phyloP scores from a whole-genome alignment of 768 basidiomycete species.

The Inosperma sp. region DNA sequence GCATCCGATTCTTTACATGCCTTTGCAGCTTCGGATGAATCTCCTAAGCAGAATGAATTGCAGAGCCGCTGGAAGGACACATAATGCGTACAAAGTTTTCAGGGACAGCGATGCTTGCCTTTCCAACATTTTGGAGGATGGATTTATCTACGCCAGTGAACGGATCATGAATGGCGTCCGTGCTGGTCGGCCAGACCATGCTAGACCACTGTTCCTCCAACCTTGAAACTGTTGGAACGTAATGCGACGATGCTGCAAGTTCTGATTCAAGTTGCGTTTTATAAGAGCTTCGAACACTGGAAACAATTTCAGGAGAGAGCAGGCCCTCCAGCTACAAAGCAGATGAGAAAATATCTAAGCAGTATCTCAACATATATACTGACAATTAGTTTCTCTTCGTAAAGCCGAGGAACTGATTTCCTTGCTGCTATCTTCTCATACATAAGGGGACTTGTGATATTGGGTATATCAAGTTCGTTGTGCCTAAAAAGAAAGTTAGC shows the following conservation, averaged over 20 bases:
- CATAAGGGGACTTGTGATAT: conserved; percentile 87
- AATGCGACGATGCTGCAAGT: conserved; percentile 46
- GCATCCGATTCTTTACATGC: conserved; percentile 74
- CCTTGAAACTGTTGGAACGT: conserved; percentile 49
- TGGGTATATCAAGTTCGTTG: conserved; percentile 84
- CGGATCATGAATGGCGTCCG: conserved; percentile 49
- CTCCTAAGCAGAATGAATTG: conserved; percentile 41
- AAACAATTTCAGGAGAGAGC: conserved; percentile 42
- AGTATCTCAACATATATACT: conserved; percentile 24
- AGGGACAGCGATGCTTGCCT: conserved; percentile 59
- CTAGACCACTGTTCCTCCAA: conserved; percentile 65
- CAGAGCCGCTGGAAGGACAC: neutral
- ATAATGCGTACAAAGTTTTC: conserved; percentile 56
- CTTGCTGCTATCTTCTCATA: conserved; percentile 81
- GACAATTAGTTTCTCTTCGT: conserved; percentile 76
- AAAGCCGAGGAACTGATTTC: conserved; percentile 72
- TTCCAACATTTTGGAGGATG: conserved; percentile 54
- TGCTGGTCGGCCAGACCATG: conserved; percentile 58
- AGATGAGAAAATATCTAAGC: neutral
- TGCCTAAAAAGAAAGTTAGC: conserved; percentile 46
- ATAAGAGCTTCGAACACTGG: conserved; percentile 50
- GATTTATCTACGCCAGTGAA: conserved; percentile 61
- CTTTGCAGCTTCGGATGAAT: conserved; percentile 74
- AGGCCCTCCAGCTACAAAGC: conserved; percentile 43
- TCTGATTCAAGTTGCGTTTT: conserved; percentile 60